Evolutionary conservation across 257 asterid species (phyloP).

Genomic region (Nicotiana noctiflora): DNA sequence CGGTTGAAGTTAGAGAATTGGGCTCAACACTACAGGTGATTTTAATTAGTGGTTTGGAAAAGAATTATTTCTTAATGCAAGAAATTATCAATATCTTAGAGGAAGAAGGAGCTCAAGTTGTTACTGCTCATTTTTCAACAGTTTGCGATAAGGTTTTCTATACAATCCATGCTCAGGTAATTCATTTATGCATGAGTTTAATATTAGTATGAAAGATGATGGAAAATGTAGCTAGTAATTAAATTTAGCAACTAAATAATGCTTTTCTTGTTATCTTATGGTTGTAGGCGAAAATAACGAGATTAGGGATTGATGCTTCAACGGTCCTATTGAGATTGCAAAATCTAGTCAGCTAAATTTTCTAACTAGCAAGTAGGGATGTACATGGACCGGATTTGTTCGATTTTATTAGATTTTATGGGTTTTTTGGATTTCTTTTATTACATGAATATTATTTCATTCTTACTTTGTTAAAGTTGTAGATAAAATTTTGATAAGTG

Average conservation of each 20-base stretch:
- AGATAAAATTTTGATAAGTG: too few species aligned
- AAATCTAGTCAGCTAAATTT: not conserved
- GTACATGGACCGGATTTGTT: too few species aligned
- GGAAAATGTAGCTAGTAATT: too few species aligned
- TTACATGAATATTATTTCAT: too few species aligned
- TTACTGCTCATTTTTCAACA: slow-evolving; percentile 11
- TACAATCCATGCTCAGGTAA: slow-evolving; percentile 39
- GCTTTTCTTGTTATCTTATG: not conserved
- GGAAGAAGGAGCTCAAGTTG: slow-evolving; percentile 41
- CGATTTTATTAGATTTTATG: too few species aligned
- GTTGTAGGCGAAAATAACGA: slow-evolving; percentile 18
- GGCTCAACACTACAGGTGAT: slow-evolving; percentile 35
- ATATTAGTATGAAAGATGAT: not conserved
- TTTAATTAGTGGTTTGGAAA: slow-evolving; percentile 19
- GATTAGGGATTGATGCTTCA: slow-evolving; percentile 23
- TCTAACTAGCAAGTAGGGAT: not conserved
- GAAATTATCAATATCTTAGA: slow-evolving; percentile 23
- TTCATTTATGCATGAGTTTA: not conserved
- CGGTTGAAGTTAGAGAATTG: slow-evolving; percentile 22
- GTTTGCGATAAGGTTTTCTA: slow-evolving; percentile 12
- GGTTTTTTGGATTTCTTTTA: too few species aligned
- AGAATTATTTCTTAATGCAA: slow-evolving; percentile 13
- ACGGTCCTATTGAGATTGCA: slow-evolving; percentile 6
- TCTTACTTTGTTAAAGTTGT: too few species aligned
- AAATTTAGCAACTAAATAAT: not conserved